Evolutionary conservation across 257 asterid species (phyloP), one percentile per base, ranked within the genome.

Genomic region (Solanum chiquidenum): DNA sequence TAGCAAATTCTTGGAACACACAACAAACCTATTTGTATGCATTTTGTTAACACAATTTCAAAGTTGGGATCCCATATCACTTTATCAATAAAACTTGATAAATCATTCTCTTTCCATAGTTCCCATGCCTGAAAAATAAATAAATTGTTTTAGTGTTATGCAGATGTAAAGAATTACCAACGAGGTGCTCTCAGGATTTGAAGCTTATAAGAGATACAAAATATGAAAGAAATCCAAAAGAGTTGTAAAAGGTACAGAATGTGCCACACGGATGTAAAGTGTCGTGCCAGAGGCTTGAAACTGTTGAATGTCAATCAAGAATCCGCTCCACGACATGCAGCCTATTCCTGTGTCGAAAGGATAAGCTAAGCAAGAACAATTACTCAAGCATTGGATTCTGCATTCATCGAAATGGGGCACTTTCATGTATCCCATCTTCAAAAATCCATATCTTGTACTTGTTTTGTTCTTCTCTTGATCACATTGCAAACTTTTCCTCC

Each of bases 311-410:
- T 93, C 95, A 14, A 93, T 86, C 89, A 94, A 87, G 23, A 4
- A 82, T 55, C 84, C 68, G 0, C 88, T 86, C 97, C 97, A 93
- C 3, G 89, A 80, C 95, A 94, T 90, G 75, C 94, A 94, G 6
- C 94, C 94, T 12, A 93, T 85, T 5, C 23, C 77, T 5, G 87
- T 7, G 37, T 89, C 91, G 31, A 74, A 80, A 10, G 94, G 91
- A 83, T 92, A 94, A 23, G 94, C 93, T 9, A 91, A 33, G 91
- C 94, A 94, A 18, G 97, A 93, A 88, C 95, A 94, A 35, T 91
- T 90, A 64, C 87, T 58, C 40, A 60, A 84, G 87, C 96, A 94
- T 21, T 62, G 71, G 4, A 5, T 77, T 86, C 68, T 64, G 25
- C 88, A 86, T 12, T 23, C 49, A 62, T 16, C 13, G 13, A 52